These are phyloP conservation scores for Blastomyces parvus DNA, from an alignment of 2,329 filamentous ascomycete genomes.

Conservation along the genomic window DNA sequence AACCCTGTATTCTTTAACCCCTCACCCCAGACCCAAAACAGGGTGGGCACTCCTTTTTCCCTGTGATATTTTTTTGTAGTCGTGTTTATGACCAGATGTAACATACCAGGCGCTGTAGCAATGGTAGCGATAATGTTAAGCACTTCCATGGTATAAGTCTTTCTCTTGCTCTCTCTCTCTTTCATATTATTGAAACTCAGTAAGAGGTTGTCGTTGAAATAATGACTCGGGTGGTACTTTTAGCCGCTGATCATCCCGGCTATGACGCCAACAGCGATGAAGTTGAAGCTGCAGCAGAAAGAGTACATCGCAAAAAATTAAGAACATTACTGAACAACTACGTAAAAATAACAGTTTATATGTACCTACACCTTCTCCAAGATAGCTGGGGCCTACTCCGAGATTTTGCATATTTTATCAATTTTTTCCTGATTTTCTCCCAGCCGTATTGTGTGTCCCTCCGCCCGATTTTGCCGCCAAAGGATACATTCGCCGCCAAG, in stretches of 20 bases:
- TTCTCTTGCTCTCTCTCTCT: neutral
- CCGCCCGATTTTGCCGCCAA: neutral
- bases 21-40: neutral
- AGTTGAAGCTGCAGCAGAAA: neutral
- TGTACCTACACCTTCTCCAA: neutral
- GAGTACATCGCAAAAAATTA: neutral
- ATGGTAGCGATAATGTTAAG: neutral
- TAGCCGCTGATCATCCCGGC: neutral
- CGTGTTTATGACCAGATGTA: constrained; percentile 5
- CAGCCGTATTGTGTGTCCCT: neutral
- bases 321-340: neutral
- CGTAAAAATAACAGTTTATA: neutral
- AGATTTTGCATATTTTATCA: neutral
- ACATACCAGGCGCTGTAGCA: neutral
- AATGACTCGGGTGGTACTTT: neutral
- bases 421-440: neutral
- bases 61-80: neutral
- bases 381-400: neutral
- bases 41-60: neutral
- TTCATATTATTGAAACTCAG: neutral
- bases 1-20: neutral
- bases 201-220: neutral
- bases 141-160: neutral
- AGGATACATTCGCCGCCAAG: constrained; percentile 11
- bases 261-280: neutral